Conservation (phyloP, 2,329 filamentous ascomycete genomes). For the Stagonosporopsis tanaceti region DNA sequence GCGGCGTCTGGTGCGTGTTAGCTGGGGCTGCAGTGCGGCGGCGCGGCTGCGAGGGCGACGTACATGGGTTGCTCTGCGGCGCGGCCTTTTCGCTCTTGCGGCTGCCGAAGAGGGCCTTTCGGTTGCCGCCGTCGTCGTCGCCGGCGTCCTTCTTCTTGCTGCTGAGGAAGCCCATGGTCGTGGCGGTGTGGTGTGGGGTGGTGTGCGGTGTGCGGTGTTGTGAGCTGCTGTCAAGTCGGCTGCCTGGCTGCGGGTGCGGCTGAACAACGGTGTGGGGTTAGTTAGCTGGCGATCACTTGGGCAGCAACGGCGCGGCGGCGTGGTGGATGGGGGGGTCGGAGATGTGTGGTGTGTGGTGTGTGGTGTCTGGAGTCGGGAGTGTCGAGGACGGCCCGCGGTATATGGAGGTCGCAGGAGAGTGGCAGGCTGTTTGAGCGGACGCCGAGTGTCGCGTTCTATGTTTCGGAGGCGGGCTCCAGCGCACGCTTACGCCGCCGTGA, state of each 20-base stretch:
- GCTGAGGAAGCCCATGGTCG: conserved; percentile 59
- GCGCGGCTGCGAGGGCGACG: neutral
- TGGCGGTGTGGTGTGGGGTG: neutral
- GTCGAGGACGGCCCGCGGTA: neutral
- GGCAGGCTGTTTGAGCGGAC: conserved; percentile 30
- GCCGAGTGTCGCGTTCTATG: conserved; percentile 28
- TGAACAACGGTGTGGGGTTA: conserved; percentile 22
- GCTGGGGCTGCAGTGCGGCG: conserved; percentile 49
- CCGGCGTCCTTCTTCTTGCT: conserved; percentile 64
- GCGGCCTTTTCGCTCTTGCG: conserved; percentile 56
- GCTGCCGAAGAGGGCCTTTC: conserved; percentile 66
- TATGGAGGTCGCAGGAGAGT: conserved; percentile 12
- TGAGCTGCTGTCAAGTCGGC: too few relatives aligned
- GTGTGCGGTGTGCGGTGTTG: neutral
- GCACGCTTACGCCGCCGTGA: conserved; percentile 29
- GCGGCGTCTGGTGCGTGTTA: conserved; percentile 42
- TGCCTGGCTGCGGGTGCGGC: conserved; percentile 10
- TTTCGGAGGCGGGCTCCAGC: conserved; percentile 35
- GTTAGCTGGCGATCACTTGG: conserved; percentile 20
- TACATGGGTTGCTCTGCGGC: conserved; percentile 21
- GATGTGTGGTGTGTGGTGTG: neutral
- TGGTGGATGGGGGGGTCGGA: neutral
- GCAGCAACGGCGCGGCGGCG: conserved; percentile 7
- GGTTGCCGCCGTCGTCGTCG: conserved; percentile 63
- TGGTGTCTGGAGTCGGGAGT: neutral